A percentile compares a stretch with the other conserved stretches of the same genome.
These are phyloP conservation scores for Fusarium avenaceum DNA, from an alignment of 2,329 filamentous ascomycete genomes.

Conservation along the genomic window DNA sequence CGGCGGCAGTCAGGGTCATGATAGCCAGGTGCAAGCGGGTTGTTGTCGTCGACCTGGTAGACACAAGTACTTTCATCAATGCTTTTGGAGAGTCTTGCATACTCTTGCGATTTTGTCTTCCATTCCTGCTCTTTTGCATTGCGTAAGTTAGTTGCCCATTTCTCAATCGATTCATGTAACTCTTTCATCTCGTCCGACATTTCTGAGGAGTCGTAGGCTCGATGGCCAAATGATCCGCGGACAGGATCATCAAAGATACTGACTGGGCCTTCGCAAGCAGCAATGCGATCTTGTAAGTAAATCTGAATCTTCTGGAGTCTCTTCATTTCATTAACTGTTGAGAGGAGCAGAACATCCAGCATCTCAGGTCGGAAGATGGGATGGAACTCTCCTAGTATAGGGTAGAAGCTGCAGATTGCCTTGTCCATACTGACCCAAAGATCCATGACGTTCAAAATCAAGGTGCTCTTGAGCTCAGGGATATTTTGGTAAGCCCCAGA, in stretches of 20 bases:
- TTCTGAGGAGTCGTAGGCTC: conserved; percentile 45
- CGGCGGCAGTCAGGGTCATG: conserved; percentile 52
- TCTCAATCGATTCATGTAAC: conserved; percentile 46
- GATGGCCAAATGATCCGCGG: conserved; percentile 48
- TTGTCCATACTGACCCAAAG: conserved; percentile 44
- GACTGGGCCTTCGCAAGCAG: conserved; percentile 21
- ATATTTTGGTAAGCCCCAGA: conserved; percentile 24
- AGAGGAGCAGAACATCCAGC: conserved; percentile 40
- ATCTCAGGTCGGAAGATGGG: conserved; percentile 43
- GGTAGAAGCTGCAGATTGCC: conserved; percentile 38
- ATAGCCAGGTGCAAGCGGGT: conserved; percentile 25
- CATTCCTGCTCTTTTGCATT: conserved; percentile 53
- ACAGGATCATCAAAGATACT: conserved; percentile 46
- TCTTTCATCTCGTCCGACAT: conserved; percentile 26
- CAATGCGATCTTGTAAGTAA: conserved; percentile 40
- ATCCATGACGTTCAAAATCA: conserved; percentile 46
- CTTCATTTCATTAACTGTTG: conserved; percentile 36
- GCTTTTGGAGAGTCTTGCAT: conserved; percentile 50
- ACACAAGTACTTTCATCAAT: conserved; percentile 52
- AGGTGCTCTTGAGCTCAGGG: conserved; percentile 39
- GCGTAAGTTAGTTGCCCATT: conserved; percentile 30
- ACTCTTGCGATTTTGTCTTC: conserved; percentile 48
- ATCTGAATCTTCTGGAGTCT: conserved; percentile 40
- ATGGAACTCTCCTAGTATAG: conserved; percentile 40
- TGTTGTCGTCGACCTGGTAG: conserved; percentile 45